phyloP scores from a whole-genome alignment of 1,139 yeast genomes.

The Magnusiomyces ingens region DNA sequence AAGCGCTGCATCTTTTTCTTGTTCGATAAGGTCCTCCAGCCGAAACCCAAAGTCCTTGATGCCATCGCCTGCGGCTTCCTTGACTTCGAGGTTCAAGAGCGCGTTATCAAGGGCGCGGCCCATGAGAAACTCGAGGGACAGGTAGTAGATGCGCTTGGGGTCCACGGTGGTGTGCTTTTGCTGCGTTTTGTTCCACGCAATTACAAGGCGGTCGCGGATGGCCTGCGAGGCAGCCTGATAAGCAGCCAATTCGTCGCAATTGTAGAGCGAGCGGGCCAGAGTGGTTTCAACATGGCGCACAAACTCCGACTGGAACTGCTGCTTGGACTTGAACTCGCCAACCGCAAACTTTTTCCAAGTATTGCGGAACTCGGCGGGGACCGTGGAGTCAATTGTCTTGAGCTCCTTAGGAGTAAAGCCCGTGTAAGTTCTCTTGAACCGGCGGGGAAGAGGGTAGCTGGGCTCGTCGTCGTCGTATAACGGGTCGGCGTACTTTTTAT shows the following conservation, averaged over 20 bases:
- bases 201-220: conserved; percentile 69
- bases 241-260: conserved; percentile 88
- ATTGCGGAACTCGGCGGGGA: conserved; percentile 71
- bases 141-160: conserved; percentile 80
- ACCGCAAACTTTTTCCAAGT: conserved; percentile 65
- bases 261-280: conserved; percentile 81
- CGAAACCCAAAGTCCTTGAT: conserved; percentile 76
- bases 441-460: conserved; percentile 15
- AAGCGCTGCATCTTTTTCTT: conserved; percentile 90
- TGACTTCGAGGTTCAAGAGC: conserved; percentile 63
- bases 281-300: conserved; percentile 86
- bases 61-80: conserved; percentile 48
- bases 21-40: conserved; percentile 74
- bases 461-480: conserved; percentile 7
- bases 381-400: conserved; percentile 69
- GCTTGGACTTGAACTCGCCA: conserved; percentile 45
- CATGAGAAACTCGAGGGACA: conserved; percentile 86
- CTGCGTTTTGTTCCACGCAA: conserved; percentile 92
- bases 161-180: conserved; percentile 79
- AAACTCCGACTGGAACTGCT: conserved; percentile 62
- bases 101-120: conserved; percentile 96
- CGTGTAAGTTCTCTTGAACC: conserved; percentile 59
- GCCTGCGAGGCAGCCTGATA: conserved; percentile 82
- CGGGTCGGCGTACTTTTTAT: conserved; percentile 5
- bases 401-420: conserved; percentile 91